These are phyloP conservation scores for Plantago elongata DNA, from an alignment of 257 asterid genomes.

Conservation along the genomic window DNA sequence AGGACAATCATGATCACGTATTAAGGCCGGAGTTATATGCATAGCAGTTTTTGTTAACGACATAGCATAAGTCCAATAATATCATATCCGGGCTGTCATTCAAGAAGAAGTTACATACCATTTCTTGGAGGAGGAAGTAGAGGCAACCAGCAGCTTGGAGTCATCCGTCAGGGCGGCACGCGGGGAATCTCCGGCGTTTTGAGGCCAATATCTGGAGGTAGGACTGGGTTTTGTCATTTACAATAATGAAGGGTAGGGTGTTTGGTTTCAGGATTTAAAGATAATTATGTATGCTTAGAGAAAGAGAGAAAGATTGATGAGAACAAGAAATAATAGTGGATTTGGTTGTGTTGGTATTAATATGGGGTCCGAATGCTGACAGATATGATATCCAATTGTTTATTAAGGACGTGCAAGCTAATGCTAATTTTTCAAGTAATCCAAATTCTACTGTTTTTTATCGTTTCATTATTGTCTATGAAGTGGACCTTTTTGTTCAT, in stretches of 20 bases:
- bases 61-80: no score
- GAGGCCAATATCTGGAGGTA: constrained; percentile 51
- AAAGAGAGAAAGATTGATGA: constrained; percentile 27
- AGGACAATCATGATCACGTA: not conserved
- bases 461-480: constrained; percentile 38
- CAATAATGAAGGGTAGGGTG: not conserved
- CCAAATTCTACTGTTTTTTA: constrained; percentile 30
- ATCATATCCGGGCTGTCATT: no score
- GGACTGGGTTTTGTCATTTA: constrained; percentile 30
- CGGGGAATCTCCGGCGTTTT: constrained; percentile 69
- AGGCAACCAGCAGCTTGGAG: constrained; percentile 43
- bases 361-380: constrained; percentile 43
- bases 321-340: constrained; percentile 43
- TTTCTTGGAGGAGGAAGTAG: constrained; percentile 61
- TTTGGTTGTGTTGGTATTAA: constrained; percentile 29
- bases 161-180: constrained; percentile 40
- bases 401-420: constrained; percentile 86
- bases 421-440: constrained; percentile 43
- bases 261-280: not conserved
- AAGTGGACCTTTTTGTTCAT: constrained; percentile 45
- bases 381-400: constrained; percentile 41
- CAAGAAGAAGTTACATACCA: constrained; percentile 31
- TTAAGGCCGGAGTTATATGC: not conserved
- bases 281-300: not conserved
- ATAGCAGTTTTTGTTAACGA: no score